A percentile compares a stretch with the other conserved stretches of the same genome.
phyloP scores from a whole-genome alignment of 495 filamentous ascomycete genomes.

The Podospora appendiculata region DNA sequence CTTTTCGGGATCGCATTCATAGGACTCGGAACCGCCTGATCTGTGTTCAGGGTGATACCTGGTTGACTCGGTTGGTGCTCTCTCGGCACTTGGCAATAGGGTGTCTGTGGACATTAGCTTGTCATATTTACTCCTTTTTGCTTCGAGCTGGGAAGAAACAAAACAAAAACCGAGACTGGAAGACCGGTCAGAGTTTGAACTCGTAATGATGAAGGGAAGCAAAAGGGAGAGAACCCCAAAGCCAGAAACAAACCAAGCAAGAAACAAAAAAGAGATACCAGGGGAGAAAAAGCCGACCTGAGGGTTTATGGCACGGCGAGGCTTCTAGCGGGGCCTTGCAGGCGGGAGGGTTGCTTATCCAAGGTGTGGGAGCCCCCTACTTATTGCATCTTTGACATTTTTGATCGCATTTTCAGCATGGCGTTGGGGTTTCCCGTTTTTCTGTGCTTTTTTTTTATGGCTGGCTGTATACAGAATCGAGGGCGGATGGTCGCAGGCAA shows the following conservation, averaged over 20 bases:
- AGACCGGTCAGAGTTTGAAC: constrained; percentile 10
- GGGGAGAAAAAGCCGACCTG: neutral
- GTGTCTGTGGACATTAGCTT: neutral
- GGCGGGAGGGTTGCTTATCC: neutral
- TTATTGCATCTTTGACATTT: neutral
- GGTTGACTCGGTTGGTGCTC: constrained; percentile 17
- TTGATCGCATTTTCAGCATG: constrained; percentile 8
- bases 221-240: neutral
- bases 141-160: neutral
- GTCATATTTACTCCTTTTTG: neutral
- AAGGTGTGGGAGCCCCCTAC: neutral
- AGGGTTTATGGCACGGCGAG: neutral
- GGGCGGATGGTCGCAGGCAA: neutral
- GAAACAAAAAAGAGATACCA: neutral
- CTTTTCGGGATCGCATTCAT: neutral
- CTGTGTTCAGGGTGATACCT: constrained; percentile 33
- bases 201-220: neutral
- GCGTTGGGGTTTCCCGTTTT: constrained; percentile 4
- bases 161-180: constrained; percentile 1
- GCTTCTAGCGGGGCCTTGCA: neutral
- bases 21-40: constrained; percentile 8
- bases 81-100: neutral
- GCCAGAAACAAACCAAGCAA: neutral
- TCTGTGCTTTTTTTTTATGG: neutral
- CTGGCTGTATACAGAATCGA: neutral